Conservation (phyloP, 2,329 filamentous ascomycete species). For the Xylogone sp. region DNA sequence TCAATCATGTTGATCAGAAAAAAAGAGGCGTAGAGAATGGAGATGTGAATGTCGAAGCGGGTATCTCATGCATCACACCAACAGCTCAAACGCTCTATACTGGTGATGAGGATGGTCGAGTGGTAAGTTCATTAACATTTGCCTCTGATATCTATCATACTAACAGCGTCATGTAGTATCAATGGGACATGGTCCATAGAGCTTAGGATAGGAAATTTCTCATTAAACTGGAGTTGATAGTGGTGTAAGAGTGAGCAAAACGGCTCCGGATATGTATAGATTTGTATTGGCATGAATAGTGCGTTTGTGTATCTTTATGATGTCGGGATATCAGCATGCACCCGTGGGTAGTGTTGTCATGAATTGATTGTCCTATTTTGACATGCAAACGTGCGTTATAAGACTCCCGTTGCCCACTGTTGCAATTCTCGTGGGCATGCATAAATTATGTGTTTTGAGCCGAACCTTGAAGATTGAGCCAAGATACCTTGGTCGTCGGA, state of each 20-base stretch:
- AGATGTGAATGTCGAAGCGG: slow-evolving; percentile 50
- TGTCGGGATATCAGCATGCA: not conserved
- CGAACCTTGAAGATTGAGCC: too few relatives aligned
- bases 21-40: slow-evolving; percentile 51
- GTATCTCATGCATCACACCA: slow-evolving; percentile 82
- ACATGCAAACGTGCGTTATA: too few relatives aligned
- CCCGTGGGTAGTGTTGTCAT: too few relatives aligned
- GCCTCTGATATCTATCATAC: not conserved
- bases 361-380: too few relatives aligned
- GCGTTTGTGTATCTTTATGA: not conserved
- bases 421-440: too few relatives aligned
- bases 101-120: slow-evolving; percentile 87
- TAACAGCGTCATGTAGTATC: slow-evolving; percentile 17
- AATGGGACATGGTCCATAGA: slow-evolving; percentile 45
- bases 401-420: too few relatives aligned
- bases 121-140: slow-evolving; percentile 55
- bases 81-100: slow-evolving; percentile 85
- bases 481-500: too few relatives aligned
- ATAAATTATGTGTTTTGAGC: too few relatives aligned
- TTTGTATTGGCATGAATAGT: not conserved
- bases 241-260: not conserved
- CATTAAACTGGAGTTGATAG: not conserved
- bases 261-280: not conserved
- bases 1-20: slow-evolving; percentile 74
- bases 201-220: slow-evolving; percentile 33